These are phyloP conservation scores for Cajanus cajan DNA, from an alignment of 306 rosid species.

Conservation along the genomic window DNA sequence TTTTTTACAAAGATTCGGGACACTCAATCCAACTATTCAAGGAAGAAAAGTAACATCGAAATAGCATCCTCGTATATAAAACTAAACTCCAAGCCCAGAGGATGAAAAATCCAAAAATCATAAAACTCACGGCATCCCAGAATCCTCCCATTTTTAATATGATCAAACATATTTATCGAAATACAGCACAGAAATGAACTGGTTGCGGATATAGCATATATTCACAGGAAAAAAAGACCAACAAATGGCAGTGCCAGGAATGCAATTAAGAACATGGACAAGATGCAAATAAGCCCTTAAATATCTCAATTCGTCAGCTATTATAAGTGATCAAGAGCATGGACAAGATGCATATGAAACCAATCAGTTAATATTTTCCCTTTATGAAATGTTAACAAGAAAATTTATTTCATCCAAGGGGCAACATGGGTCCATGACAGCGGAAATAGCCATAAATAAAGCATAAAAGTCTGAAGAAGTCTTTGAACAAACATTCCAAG, in stretches of 20 bases:
- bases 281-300: neutral
- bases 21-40: neutral
- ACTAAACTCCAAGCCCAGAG: neutral
- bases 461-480: constrained; percentile 31
- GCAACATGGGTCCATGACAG: constrained; percentile 34
- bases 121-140: neutral
- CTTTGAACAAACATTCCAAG: constrained; percentile 45
- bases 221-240: neutral
- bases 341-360: neutral
- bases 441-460: constrained; percentile 25
- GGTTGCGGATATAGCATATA: neutral
- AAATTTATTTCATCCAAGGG: constrained; percentile 46
- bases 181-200: neutral
- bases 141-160: neutral
- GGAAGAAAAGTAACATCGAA: neutral
- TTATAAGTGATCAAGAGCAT: neutral
- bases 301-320: neutral
- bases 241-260: neutral
- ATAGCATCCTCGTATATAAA: neutral
- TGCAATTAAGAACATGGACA: neutral
- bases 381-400: constrained; percentile 31
- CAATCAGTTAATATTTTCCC: constrained; percentile 1
- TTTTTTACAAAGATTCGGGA: neutral
- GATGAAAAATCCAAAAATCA: neutral
- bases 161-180: neutral